A percentile compares a stretch with the other conserved stretches of the same genome.
Evolutionary conservation across 805 yeast genomes (phyloP).

Genomic region (Candida tallmaniae): DNA sequence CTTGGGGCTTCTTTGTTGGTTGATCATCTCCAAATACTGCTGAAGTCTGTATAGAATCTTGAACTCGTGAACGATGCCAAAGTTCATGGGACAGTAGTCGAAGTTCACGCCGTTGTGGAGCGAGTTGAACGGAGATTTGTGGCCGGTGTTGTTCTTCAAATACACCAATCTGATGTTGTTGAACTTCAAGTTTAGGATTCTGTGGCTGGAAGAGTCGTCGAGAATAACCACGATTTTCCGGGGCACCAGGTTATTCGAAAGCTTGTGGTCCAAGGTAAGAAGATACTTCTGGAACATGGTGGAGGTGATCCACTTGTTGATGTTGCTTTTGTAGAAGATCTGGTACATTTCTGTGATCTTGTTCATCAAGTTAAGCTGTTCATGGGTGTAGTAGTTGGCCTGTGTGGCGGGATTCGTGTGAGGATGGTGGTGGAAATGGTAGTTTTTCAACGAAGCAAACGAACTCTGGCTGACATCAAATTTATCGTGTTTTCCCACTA

Average conservation of each 20-base stretch:
- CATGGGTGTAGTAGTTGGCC: too few species aligned
- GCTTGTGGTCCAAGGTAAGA: constrained; percentile 53
- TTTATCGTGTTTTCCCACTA: constrained; percentile 55
- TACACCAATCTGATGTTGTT: constrained; percentile 31
- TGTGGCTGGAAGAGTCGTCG: constrained; percentile 61
- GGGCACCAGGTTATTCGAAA: constrained; percentile 36
- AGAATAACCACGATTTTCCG: constrained; percentile 52
- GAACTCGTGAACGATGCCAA: constrained; percentile 62
- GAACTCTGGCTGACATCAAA: constrained; percentile 28
- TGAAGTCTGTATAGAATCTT: constrained; percentile 53
- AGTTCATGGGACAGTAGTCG: constrained; percentile 55
- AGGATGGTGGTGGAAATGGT: constrained; percentile 4
- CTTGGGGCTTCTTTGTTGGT: constrained; percentile 19
- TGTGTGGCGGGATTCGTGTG: too few species aligned
- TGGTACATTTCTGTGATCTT: constrained; percentile 50
- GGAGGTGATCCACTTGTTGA: constrained; percentile 60
- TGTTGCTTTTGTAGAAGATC: constrained; percentile 53
- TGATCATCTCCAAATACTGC: constrained; percentile 48
- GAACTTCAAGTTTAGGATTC: constrained; percentile 43
- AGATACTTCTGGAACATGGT: constrained; percentile 61
- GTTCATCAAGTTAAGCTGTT: constrained; percentile 16
- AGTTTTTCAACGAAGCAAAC: constrained; percentile 8
- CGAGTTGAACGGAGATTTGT: constrained; percentile 32
- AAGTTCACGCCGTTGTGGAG: constrained; percentile 43
- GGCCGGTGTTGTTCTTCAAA: constrained; percentile 35